Conservation (phyloP, 495 filamentous ascomycete genomes). For the Aspergillus taichungensis region DNA sequence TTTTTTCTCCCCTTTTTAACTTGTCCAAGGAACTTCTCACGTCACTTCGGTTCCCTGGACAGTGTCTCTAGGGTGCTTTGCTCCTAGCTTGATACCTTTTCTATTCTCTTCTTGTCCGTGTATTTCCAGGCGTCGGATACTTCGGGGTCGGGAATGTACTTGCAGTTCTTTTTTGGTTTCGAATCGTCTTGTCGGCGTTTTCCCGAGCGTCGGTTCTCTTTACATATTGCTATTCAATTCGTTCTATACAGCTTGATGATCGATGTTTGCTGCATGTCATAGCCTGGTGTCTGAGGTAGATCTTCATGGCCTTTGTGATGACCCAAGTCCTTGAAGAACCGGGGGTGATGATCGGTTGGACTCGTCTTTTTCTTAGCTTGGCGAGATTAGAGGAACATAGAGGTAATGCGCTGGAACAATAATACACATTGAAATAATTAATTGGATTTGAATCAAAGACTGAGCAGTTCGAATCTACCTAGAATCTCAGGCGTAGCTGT, state of each 20-base stretch:
- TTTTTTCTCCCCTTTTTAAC: slow-evolving; percentile 4
- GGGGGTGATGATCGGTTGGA: no score
- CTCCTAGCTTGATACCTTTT: slow-evolving; percentile 29
- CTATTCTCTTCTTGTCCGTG: slow-evolving; percentile 18
- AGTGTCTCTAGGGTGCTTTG: slow-evolving; percentile 21
- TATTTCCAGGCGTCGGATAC: slow-evolving; percentile 25
- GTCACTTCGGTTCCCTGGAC: slow-evolving; percentile 15
- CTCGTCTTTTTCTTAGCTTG: no score
- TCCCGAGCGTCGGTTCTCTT: slow-evolving; percentile 16
- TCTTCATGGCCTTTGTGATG: no score
- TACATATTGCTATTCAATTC: slow-evolving; percentile 6
- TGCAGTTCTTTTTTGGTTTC: slow-evolving; percentile 18
- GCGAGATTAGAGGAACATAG: no score
- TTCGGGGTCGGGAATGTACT: slow-evolving; percentile 13
- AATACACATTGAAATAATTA: no score
- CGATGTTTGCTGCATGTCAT: not conserved
- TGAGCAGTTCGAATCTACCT: no score
- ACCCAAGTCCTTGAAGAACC: no score
- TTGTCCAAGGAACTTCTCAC: slow-evolving; percentile 9
- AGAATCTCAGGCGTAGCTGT: no score
- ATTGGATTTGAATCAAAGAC: no score
- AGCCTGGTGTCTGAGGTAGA: no score
- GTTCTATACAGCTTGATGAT: not conserved
- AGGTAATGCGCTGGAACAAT: no score
- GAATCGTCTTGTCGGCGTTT: slow-evolving; percentile 6